Base-by-base conservation (phyloP, 2,329 filamentous ascomycete genomes). In the Akanthomyces muscarius region DNA sequence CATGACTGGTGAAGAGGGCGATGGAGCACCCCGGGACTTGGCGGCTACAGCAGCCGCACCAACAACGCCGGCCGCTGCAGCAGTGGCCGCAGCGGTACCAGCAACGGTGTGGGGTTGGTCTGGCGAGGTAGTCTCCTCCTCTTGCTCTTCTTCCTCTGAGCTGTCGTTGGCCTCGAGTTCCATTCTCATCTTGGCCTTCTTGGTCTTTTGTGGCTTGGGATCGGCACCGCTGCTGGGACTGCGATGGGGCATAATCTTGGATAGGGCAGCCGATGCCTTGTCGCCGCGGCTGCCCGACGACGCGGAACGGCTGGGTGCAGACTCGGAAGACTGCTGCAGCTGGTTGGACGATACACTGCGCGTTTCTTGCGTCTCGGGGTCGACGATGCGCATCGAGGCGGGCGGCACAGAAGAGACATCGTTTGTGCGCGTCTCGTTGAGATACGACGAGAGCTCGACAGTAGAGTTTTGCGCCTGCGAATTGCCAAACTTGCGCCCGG, bases 91-190 rank as follows among this genome's bases (percentile, higher is more conserved):
- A 77, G 66, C 38, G 70, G 71, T 13, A 78, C 75, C 14, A 75
- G 73, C 28, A 71, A 38, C 42, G 64, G 64, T 54, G 36, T 11
- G 47, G 5, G 61, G 8, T 8, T 57, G 54, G 25, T 8, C 52
- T 38, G 54, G 21, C 18, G 55, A 53, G 5, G 55, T 5, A 60
- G 52, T 52, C 70, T 70, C 41, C 63, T 41, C 25, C 10, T 59
- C 25, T 44, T 53, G 44, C 50, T 57, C 52, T 18, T 41, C 23
- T 14, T 50, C 30, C 10, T 81, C 80, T 5, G 83, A 83, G 59
- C 82, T 83, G 65, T 90, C 89, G 52, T 89, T 89, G 66, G 90
- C 88, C 69, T 92, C 89, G 14, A 92, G 79, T 61, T 88, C 86
- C 65, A 88, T 80, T 28, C 88, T 84, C 18, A 84, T 77, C 66